phyloP scores from a whole-genome alignment of 2,329 filamentous ascomycete genomes.

The Aspergillus flavus region DNA sequence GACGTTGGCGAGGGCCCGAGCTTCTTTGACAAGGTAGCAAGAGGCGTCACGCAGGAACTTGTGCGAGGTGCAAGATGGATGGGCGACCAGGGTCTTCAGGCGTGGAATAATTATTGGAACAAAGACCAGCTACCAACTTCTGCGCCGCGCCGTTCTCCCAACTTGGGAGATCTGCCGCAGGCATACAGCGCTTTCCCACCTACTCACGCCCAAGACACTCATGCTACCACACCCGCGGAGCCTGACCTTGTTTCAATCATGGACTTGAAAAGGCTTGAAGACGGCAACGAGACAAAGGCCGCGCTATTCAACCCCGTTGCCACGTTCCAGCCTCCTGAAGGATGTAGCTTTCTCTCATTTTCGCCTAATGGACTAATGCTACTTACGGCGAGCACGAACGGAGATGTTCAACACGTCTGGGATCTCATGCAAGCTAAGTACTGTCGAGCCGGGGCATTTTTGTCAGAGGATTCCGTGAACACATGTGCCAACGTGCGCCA shows the following conservation, averaged over 20 bases:
- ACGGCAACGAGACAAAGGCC: conserved; percentile 39
- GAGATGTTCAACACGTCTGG: conserved; percentile 55
- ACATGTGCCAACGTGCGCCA: conserved; percentile 65
- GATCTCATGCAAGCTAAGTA: conserved; percentile 52
- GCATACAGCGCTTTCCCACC: conserved; percentile 47
- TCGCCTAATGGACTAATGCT: conserved; percentile 51
- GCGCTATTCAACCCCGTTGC: conserved; percentile 41
- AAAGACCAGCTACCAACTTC: conserved; percentile 40
- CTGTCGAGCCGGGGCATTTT: conserved; percentile 41
- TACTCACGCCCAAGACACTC: conserved; percentile 48
- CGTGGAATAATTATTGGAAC: conserved; percentile 55
- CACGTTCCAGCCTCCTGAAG: conserved; percentile 51
- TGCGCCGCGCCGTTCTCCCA: conserved; percentile 33
- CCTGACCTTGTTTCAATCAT: conserved; percentile 51
- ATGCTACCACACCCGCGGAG: conserved; percentile 37
- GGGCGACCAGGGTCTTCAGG: conserved; percentile 52
- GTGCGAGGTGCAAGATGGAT: conserved; percentile 53
- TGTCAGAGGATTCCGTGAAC: conserved; percentile 37
- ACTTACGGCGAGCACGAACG: conserved; percentile 52
- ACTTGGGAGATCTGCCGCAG: conserved; percentile 32
- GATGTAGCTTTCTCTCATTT: conserved; percentile 54
- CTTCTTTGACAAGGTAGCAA: conserved; percentile 50
- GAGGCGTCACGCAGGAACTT: conserved; percentile 54
- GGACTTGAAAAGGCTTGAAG: conserved; percentile 48
- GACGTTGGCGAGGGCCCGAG: conserved; percentile 52